Percentiles rank a stretch among this genome's conserved stretches.
Evolutionary conservation across 2,329 filamentous ascomycete species (phyloP).

Genomic region (Pyricularia grisea): DNA sequence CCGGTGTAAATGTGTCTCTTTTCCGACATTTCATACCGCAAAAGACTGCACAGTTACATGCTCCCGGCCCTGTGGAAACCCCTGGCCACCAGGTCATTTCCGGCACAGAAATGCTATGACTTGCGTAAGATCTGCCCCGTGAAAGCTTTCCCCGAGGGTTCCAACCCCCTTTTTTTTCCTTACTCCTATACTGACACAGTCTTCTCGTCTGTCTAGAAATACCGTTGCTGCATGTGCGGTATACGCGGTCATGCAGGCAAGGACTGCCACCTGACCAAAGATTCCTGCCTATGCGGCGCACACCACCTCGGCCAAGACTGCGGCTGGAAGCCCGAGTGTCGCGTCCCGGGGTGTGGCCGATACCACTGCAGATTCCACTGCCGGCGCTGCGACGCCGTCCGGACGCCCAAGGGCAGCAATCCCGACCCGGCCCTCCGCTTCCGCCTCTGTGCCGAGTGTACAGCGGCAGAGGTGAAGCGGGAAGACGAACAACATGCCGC

Average conservation of each 20-base stretch:
- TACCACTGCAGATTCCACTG: conserved; percentile 27
- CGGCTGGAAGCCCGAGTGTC: conserved; percentile 26
- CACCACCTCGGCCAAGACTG: conserved; percentile 28
- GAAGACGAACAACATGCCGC: background rate
- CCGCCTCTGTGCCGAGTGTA: background rate
- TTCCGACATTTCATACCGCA: conserved; percentile 25
- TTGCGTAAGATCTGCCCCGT: conserved; percentile 14
- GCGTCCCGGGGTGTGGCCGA: conserved; percentile 18
- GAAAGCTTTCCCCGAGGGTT: too few species aligned
- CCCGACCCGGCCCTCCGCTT: background rate
- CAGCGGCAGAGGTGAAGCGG: background rate
- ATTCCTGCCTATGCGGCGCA: conserved; percentile 24
- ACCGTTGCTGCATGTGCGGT: conserved; percentile 33
- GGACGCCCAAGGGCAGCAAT: background rate
- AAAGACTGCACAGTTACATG: conserved; percentile 22
- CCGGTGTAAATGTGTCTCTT: conserved; percentile 28
- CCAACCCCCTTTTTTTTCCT: background rate
- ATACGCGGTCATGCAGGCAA: conserved; percentile 23
- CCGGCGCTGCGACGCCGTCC: conserved; percentile 19
- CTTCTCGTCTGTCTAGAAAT: background rate
- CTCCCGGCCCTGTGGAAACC: conserved; percentile 21
- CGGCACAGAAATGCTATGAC: conserved; percentile 26
- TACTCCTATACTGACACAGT: background rate
- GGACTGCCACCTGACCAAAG: conserved; percentile 19
- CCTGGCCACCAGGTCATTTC: conserved; percentile 14